Conservation (phyloP, 495 filamentous ascomycete species). For the Trichoderma erinaceum region DNA sequence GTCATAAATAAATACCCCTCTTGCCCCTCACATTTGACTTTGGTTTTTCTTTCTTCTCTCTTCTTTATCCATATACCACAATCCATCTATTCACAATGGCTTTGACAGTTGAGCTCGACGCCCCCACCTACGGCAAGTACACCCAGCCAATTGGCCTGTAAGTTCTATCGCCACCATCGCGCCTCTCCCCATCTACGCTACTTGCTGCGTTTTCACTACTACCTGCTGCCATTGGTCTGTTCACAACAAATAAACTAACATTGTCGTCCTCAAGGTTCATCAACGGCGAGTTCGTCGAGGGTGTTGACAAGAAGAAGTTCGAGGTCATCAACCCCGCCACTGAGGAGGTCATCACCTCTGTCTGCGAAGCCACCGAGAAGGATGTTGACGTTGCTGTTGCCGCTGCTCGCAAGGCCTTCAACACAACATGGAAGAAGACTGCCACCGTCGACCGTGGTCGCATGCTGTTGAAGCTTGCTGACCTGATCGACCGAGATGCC, state of each 20-base stretch:
- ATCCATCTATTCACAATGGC: slow-evolving; percentile 7
- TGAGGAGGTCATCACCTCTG: slow-evolving; percentile 41
- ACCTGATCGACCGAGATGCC: slow-evolving; percentile 33
- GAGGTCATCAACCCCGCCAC: slow-evolving; percentile 31
- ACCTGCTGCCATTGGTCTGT: background rate
- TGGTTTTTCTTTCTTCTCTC: background rate
- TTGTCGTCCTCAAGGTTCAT: slow-evolving; percentile 68
- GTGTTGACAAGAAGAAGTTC: slow-evolving; percentile 40
- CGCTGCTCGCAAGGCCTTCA: slow-evolving; percentile 12
- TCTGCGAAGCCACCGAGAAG: slow-evolving; percentile 75
- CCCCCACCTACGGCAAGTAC: slow-evolving; percentile 65
- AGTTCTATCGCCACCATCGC: slow-evolving; percentile 27
- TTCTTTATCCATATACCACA: background rate
- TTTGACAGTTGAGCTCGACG: slow-evolving; percentile 48
- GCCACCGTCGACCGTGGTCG: slow-evolving; percentile 25
- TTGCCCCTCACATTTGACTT: slow-evolving; percentile 1
- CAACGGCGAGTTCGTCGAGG: slow-evolving; percentile 93
- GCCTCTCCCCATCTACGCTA: too few relatives aligned
- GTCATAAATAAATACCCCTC: slow-evolving; percentile 14
- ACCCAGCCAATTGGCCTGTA: slow-evolving; percentile 86
- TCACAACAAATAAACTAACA: background rate
- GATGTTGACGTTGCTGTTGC: slow-evolving; percentile 30
- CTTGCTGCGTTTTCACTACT: too few relatives aligned
- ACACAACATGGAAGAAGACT: slow-evolving; percentile 37
- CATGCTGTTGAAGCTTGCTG: slow-evolving; percentile 35